Evolutionary conservation across 345 rosid genomes (phyloP).

Genomic region (Gossypium herbaceum): DNA sequence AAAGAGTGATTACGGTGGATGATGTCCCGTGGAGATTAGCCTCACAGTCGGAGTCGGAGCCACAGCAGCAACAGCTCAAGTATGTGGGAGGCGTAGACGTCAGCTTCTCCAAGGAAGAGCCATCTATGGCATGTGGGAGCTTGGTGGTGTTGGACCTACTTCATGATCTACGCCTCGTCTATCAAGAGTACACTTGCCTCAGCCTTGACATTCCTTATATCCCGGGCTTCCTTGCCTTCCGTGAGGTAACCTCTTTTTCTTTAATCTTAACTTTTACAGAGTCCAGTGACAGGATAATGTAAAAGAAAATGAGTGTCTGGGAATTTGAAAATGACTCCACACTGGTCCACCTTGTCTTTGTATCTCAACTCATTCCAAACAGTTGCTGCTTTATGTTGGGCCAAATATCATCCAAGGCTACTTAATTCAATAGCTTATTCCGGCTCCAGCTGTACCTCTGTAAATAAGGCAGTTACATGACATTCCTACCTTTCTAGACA

Average conservation of each 20-base stretch:
- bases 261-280: neutral
- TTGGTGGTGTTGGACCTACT: slow-evolving; percentile 66
- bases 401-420: neutral
- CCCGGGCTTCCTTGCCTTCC: slow-evolving; percentile 84
- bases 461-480: neutral
- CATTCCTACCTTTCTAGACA: neutral
- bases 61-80: slow-evolving; percentile 36
- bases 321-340: neutral
- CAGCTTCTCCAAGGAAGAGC: slow-evolving; percentile 70
- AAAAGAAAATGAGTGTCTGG: neutral
- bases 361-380: neutral
- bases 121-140: slow-evolving; percentile 62
- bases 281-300: no score
- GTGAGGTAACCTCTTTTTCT: slow-evolving; percentile 51
- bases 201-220: slow-evolving; percentile 62
- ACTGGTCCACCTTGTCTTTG: neutral
- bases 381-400: neutral
- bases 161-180: slow-evolving; percentile 40
- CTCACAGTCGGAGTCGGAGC: neutral
- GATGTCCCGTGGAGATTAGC: slow-evolving; percentile 63
- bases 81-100: slow-evolving; percentile 92
- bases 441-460: neutral
- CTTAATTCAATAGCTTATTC: neutral
- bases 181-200: slow-evolving; percentile 45
- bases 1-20: slow-evolving; percentile 52